A percentile compares a stretch with the other conserved stretches of the same genome.
These are phyloP conservation scores for Salisapilia sapeloensis DNA, from an alignment of 352 stramenopile species.

Conservation along the genomic window DNA sequence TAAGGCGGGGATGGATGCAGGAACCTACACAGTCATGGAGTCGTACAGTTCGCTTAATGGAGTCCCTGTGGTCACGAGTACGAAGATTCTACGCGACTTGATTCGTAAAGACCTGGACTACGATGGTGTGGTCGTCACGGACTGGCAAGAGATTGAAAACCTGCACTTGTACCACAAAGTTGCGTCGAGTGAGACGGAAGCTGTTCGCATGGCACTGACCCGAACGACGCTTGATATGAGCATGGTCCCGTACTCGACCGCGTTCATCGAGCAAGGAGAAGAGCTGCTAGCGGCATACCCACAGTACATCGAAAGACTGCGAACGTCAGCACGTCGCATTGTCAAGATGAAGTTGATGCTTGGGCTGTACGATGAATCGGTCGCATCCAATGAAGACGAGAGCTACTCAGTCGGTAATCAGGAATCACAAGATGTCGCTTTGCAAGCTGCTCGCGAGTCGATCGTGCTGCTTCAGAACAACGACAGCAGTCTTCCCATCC, in stretches of 20 bases:
- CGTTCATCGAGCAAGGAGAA: constrained; percentile 3
- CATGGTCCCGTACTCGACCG: constrained; percentile 18
- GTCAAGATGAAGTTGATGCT: constrained; percentile 1
- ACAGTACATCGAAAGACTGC: not conserved
- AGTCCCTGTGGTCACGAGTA: constrained; percentile 80
- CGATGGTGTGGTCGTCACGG: constrained; percentile 46
- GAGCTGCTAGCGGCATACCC: constrained; percentile 3
- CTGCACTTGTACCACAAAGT: constrained; percentile 27
- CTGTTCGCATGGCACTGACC: constrained; percentile 14
- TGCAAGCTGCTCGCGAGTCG: constrained; percentile 7
- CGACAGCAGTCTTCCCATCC: constrained; percentile 3
- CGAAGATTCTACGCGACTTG: constrained; percentile 16
- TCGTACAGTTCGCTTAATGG: constrained; percentile 88
- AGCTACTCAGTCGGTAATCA: not conserved
- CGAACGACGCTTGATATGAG: constrained; percentile 56
- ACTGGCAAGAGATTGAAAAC: constrained; percentile 59
- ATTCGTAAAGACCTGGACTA: constrained; percentile 34
- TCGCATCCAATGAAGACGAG: not conserved
- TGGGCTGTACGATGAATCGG: not conserved
- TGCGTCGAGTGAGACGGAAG: constrained; percentile 6
- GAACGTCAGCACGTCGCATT: not conserved
- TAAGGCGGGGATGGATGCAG: constrained; percentile 60
- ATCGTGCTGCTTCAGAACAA: constrained; percentile 8
- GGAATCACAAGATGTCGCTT: constrained; percentile 1
- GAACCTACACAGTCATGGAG: constrained; percentile 84